These are phyloP conservation scores for Triticum urartu DNA, from an alignment of 176 grass and related monocot genomes.

Conservation along the genomic window DNA sequence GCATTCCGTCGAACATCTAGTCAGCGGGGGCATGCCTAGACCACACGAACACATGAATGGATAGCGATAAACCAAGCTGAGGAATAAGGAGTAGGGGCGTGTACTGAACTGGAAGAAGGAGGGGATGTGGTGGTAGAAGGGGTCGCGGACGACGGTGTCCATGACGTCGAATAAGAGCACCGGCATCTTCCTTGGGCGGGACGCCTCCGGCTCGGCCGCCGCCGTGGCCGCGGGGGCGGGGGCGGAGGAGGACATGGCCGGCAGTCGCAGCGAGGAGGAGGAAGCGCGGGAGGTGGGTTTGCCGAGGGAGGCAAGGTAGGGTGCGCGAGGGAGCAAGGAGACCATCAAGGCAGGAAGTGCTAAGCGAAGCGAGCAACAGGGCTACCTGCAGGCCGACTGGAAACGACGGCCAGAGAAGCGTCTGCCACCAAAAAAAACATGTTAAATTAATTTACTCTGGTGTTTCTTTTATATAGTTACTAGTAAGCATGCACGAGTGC, in stretches of 20 bases:
- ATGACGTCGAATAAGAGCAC: slow-evolving; percentile 92
- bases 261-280: background rate
- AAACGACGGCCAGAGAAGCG: background rate
- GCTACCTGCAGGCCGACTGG: background rate
- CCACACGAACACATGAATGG: background rate
- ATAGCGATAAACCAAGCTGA: background rate
- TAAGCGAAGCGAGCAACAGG: background rate
- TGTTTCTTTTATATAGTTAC: no score
- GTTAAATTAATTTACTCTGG: no score
- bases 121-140: slow-evolving; percentile 88
- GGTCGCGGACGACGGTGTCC: slow-evolving; percentile 91
- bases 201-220: background rate
- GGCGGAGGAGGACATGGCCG: slow-evolving; percentile 3
- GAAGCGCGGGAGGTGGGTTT: background rate
- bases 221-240: background rate
- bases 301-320: slow-evolving; percentile 33
- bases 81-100: background rate
- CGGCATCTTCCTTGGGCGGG: slow-evolving; percentile 24
- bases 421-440: no score
- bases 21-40: background rate
- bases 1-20: slow-evolving; percentile 30
- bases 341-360: slow-evolving; percentile 26
- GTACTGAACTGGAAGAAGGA: slow-evolving; percentile 76
- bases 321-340: slow-evolving; percentile 32
- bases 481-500: no score